Percentiles rank a stretch among this genome's conserved stretches.
Conservation (phyloP, 164 flowering plant species). For the Buxus sempervirens region DNA sequence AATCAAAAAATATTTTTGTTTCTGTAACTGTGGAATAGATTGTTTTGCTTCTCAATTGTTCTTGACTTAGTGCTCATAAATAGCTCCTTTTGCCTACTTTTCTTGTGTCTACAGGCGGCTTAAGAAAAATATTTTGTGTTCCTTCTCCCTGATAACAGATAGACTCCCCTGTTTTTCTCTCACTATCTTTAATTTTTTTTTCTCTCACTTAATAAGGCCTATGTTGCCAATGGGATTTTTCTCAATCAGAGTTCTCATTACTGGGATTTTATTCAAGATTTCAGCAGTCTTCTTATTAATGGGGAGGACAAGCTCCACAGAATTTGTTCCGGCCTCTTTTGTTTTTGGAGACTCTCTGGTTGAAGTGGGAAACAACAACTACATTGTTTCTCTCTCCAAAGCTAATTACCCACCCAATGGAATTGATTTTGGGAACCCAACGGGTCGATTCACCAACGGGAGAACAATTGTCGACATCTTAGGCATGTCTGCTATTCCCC, state of each 20-base stretch:
- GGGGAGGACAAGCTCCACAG: slow-evolving; percentile 17
- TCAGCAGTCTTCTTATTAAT: not conserved
- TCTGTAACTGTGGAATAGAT: no score
- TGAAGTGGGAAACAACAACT: slow-evolving; percentile 83
- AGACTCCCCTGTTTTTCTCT: no score
- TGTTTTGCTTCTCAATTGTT: not conserved
- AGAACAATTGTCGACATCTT: slow-evolving; percentile 66
- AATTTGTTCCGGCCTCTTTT: slow-evolving; percentile 44
- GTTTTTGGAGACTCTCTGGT: slow-evolving; percentile 82
- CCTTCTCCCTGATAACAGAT: no score
- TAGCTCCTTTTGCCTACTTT: not conserved
- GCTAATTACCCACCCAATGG: slow-evolving; percentile 69
- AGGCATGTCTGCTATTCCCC: slow-evolving; percentile 36
- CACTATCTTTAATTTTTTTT: no score
- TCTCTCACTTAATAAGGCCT: no score
- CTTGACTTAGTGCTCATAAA: not conserved
- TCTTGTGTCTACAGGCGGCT: no score
- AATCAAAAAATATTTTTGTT: not conserved
- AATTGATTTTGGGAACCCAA: slow-evolving; percentile 64
- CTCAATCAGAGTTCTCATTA: not conserved
- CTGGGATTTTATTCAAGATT: slow-evolving; percentile 3
- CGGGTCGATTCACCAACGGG: slow-evolving; percentile 76
- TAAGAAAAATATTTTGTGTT: no score
- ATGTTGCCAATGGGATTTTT: slow-evolving; percentile 12
- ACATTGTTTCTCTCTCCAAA: slow-evolving; percentile 54